phyloP scores from a whole-genome alignment of 2,329 filamentous ascomycete genomes.

The Graphium sp. region DNA sequence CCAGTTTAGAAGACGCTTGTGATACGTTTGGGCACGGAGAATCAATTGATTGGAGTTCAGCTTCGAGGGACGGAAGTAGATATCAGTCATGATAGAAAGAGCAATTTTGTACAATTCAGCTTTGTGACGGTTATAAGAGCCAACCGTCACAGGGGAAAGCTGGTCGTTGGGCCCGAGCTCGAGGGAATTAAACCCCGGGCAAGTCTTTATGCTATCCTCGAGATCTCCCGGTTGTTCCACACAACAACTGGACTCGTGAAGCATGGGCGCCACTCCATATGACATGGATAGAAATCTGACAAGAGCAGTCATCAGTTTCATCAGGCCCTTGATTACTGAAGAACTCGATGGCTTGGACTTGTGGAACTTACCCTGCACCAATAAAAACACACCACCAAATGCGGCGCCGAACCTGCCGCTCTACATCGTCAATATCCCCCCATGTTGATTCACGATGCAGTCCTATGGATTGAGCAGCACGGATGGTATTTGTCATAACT shows the following conservation, averaged over 20 bases:
- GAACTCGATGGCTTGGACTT: too few relatives aligned
- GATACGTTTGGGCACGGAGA: too few relatives aligned
- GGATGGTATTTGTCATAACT: neutral
- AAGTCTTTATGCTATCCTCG: neutral
- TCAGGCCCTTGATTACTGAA: too few relatives aligned
- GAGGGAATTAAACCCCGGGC: neutral
- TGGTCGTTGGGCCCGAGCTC: too few relatives aligned
- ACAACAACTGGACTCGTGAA: neutral
- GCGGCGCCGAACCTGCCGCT: too few relatives aligned
- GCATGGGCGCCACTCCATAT: neutral
- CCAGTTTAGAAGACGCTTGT: neutral
- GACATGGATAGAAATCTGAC: neutral
- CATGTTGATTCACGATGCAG: neutral
- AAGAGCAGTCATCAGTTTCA: too few relatives aligned
- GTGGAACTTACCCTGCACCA: too few relatives aligned
- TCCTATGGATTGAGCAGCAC: neutral
- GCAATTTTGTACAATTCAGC: neutral
- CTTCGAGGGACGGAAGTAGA: neutral
- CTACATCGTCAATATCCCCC: neutral
- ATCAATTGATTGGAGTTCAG: too few relatives aligned
- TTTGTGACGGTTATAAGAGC: neutral
- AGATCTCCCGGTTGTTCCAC: neutral
- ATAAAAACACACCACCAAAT: too few relatives aligned
- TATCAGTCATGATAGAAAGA: neutral
- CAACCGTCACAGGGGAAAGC: neutral